phyloP scores from a whole-genome alignment of 1,139 yeast species.

The Suhomyces bolitotheri region DNA sequence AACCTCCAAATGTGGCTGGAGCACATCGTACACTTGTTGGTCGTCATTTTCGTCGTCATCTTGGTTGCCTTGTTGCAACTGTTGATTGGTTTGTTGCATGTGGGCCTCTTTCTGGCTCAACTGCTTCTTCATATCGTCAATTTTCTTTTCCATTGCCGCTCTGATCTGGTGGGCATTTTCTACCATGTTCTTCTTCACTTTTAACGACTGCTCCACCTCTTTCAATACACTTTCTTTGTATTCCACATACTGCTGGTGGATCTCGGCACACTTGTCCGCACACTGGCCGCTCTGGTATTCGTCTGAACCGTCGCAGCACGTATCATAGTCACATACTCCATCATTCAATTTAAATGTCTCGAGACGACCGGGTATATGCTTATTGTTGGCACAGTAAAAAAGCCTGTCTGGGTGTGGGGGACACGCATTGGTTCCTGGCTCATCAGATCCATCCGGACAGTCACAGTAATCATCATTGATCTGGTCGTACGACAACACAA shows the following conservation, averaged over 20 bases:
- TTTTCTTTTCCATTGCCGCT: slow-evolving; percentile 20
- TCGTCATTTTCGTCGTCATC: slow-evolving; percentile 17
- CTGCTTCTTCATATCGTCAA: slow-evolving; percentile 27
- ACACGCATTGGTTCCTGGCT: slow-evolving; percentile 94
- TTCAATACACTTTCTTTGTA: slow-evolving; percentile 19
- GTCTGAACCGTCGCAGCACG: slow-evolving; percentile 95
- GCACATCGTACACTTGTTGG: slow-evolving; percentile 20
- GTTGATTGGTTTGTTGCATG: slow-evolving; percentile 14
- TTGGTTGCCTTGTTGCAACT: slow-evolving; percentile 14
- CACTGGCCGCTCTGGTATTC: slow-evolving; percentile 56
- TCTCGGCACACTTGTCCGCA: slow-evolving; percentile 58
- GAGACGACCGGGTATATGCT: slow-evolving; percentile 59
- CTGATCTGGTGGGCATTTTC: slow-evolving; percentile 11
- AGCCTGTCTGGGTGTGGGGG: slow-evolving; percentile 34
- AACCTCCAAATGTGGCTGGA: slow-evolving; percentile 20
- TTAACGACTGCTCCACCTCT: slow-evolving; percentile 26
- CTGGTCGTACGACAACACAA: slow-evolving; percentile 57
- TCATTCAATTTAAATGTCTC: slow-evolving; percentile 73
- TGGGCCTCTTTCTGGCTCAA: slow-evolving; percentile 28
- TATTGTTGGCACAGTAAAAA: slow-evolving; percentile 79
- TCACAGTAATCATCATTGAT: slow-evolving; percentile 91
- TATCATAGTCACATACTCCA: slow-evolving; percentile 87
- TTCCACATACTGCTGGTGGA: slow-evolving; percentile 31
- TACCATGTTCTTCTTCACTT: slow-evolving; percentile 20
- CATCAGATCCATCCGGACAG: slow-evolving; percentile 98